Percentiles rank a stretch among this genome's conserved stretches.
Conservation (phyloP, 129 eudicot genomes). For the Smallanthus sonchifolius region DNA sequence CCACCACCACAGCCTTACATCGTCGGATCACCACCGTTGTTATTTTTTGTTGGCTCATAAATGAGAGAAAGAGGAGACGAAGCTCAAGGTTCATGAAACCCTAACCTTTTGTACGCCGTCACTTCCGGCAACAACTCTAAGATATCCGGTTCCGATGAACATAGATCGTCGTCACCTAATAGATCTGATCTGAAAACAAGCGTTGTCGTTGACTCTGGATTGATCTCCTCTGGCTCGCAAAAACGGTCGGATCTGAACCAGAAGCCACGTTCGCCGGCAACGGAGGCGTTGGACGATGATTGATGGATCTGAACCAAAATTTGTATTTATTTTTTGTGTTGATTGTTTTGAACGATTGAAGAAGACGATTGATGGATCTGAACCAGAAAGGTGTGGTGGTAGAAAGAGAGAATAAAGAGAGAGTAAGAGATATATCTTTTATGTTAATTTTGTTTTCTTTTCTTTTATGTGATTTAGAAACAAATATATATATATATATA, state of each 20-base stretch:
- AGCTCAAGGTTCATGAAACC: conserved; percentile 66
- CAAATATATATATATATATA: too few relatives aligned
- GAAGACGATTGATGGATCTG: too few relatives aligned
- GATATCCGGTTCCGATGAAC: conserved; percentile 30
- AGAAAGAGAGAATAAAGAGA: too few relatives aligned
- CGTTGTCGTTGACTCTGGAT: conserved; percentile 27
- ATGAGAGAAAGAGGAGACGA: conserved; percentile 81
- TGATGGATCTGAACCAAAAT: too few relatives aligned
- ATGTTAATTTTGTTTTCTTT: too few relatives aligned
- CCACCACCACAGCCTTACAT: too few relatives aligned
- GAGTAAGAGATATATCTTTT: too few relatives aligned
- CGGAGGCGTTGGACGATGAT: background rate
- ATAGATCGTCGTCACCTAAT: conserved; percentile 30
- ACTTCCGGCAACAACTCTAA: conserved; percentile 38
- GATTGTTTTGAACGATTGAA: too few relatives aligned
- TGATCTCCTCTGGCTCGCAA: conserved; percentile 29
- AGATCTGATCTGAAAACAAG: conserved; percentile 43
- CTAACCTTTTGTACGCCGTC: conserved; percentile 41
- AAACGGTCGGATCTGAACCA: conserved; percentile 30
- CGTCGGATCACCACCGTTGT: conserved; percentile 11
- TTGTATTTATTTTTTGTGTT: too few relatives aligned
- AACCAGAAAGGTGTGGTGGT: too few relatives aligned
- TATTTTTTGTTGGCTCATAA: conserved; percentile 56
- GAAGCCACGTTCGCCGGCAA: background rate
- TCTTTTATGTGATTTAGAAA: too few relatives aligned